Evolutionary conservation across 805 yeast species (phyloP).

Genomic region (Lachancea fermentati): DNA sequence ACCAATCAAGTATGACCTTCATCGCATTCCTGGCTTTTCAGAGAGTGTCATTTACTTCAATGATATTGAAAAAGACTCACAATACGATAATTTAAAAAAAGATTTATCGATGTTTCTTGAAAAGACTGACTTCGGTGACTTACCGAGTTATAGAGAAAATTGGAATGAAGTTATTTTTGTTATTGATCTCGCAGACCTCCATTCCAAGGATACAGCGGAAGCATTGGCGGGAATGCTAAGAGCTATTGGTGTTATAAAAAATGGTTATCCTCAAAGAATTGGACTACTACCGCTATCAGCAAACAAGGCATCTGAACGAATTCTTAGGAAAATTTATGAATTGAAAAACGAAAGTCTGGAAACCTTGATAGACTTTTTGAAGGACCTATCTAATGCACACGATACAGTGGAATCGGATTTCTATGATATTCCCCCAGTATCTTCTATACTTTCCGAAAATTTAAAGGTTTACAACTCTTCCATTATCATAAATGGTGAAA

Average conservation of each 20-base stretch:
- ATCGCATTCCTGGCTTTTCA: slow-evolving; percentile 27
- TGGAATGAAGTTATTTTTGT: slow-evolving; percentile 70
- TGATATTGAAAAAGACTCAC: slow-evolving; percentile 60
- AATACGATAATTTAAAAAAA: slow-evolving; percentile 42
- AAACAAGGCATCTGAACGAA: slow-evolving; percentile 13
- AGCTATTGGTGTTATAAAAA: slow-evolving; percentile 42
- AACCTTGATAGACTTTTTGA: slow-evolving; percentile 17
- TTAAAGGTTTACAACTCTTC: slow-evolving; percentile 45
- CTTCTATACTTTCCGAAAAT: slow-evolving; percentile 25
- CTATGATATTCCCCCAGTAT: slow-evolving; percentile 19
- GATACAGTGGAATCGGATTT: slow-evolving; percentile 9
- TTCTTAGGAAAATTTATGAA: slow-evolving; percentile 23
- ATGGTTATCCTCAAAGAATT: slow-evolving; percentile 68
- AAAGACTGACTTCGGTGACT: slow-evolving; percentile 47
- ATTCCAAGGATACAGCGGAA: slow-evolving; percentile 24
- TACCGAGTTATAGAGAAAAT: slow-evolving; percentile 69
- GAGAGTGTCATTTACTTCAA: slow-evolving; percentile 63
- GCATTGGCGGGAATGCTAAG: slow-evolving; percentile 49
- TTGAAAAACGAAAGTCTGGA: slow-evolving; percentile 16
- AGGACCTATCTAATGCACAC: slow-evolving; percentile 12
- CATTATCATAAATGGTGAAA: slow-evolving; percentile 69
- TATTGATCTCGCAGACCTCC: slow-evolving; percentile 44
- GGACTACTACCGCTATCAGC: slow-evolving; percentile 64
- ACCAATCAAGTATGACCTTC: slow-evolving; percentile 31
- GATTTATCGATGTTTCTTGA: slow-evolving; percentile 44